Conservation (phyloP, 148 eudicot species). For the Limonium bicolor region DNA sequence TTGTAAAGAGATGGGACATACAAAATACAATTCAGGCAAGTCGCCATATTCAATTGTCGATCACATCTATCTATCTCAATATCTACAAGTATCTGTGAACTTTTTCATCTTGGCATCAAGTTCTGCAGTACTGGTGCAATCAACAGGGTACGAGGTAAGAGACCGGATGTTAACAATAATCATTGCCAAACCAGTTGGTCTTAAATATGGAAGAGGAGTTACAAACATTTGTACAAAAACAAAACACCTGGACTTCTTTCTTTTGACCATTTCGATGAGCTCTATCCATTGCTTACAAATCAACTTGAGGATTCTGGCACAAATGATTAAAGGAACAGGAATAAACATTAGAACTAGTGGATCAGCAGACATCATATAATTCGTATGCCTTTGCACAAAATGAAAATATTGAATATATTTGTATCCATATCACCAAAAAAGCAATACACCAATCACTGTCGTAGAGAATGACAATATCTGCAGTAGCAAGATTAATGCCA, state of each 20-base stretch:
- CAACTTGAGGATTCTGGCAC: conserved; percentile 95
- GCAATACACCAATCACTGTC: conserved; percentile 83
- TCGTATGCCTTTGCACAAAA: no score
- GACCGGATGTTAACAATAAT: no score
- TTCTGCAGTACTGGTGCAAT: no score
- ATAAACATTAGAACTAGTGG: neutral
- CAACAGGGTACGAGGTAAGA: no score
- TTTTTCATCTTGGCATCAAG: conserved; percentile 99
- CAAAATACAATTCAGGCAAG: no score
- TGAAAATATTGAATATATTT: no score
- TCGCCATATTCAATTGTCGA: no score
- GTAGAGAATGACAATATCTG: conserved; percentile 90
- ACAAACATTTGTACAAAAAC: conserved; percentile 97
- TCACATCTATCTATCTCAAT: no score
- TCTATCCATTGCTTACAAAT: conserved; percentile 94
- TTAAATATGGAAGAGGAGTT: no score
- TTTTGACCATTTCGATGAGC: conserved; percentile 99
- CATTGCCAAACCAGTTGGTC: no score
- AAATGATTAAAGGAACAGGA: conserved; percentile 2
- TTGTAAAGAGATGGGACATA: no score
- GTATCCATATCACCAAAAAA: neutral
- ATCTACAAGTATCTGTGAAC: no score
- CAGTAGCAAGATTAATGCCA: conserved; percentile 98
- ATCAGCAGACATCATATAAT: neutral
- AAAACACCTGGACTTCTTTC: conserved; percentile 97